Evolutionary conservation across 2,329 filamentous ascomycete genomes (phyloP).

Genomic region (Hypomyces rosellus): DNA sequence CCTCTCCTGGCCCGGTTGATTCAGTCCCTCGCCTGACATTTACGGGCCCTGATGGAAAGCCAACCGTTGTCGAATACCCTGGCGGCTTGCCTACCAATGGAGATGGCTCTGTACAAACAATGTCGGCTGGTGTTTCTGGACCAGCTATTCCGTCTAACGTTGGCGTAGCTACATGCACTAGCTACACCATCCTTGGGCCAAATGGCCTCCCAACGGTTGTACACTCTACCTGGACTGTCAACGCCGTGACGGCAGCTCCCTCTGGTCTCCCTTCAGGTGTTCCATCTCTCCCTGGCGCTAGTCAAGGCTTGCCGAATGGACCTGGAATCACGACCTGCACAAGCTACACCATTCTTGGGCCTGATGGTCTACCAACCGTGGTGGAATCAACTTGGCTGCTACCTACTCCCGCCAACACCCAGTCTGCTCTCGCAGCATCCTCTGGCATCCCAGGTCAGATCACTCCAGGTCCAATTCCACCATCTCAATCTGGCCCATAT

Average conservation of each 20-base stretch:
- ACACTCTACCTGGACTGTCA: conserved; percentile 28
- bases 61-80: conserved; percentile 19
- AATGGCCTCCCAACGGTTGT: conserved; percentile 29
- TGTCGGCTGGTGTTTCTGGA: background rate
- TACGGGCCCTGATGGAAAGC: conserved; percentile 19
- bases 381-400: conserved; percentile 28
- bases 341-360: conserved; percentile 22
- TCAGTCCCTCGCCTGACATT: conserved; percentile 17
- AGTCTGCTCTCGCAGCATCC: background rate
- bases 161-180: conserved; percentile 14
- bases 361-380: conserved; percentile 26
- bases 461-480: background rate
- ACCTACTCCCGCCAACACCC: conserved; percentile 12
- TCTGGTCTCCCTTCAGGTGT: conserved; percentile 10
- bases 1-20: background rate
- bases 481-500: background rate
- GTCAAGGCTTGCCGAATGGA: conserved; percentile 8
- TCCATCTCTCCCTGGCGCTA: conserved; percentile 2
- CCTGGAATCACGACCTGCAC: conserved; percentile 12
- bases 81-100: conserved; percentile 6
- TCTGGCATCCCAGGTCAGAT: background rate
- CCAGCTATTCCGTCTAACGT: background rate
- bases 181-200: conserved; percentile 24
- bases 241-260: background rate
- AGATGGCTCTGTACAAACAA: conserved; percentile 5